phyloP scores from a whole-genome alignment of 345 rosid genomes.

The Brassica cretica region DNA sequence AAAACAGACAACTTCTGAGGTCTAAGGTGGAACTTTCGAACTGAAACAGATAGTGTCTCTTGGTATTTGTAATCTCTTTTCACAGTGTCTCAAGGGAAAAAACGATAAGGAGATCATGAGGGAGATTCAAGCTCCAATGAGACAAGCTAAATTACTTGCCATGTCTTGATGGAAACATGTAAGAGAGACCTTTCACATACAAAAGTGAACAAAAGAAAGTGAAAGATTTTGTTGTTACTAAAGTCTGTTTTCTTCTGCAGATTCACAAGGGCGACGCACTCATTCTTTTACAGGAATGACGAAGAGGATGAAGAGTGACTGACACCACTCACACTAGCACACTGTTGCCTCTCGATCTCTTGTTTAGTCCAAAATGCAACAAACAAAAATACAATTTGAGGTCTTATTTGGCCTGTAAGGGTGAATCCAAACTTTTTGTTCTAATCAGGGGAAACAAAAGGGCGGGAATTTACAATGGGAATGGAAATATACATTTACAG shows the following conservation, averaged over 20 bases:
- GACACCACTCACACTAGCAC: neutral
- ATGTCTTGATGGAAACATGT: neutral
- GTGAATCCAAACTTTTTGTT: constrained; percentile 6
- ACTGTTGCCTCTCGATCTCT: neutral
- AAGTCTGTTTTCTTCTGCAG: neutral
- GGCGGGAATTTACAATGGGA: constrained; percentile 22
- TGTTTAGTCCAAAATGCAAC: constrained; percentile 10
- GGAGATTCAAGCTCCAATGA: neutral
- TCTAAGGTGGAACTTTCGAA: neutral
- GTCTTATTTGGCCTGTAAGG: neutral
- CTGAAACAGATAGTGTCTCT: neutral
- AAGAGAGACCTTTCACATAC: neutral
- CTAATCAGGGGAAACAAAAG: neutral
- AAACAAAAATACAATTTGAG: neutral
- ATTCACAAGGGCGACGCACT: constrained; percentile 50
- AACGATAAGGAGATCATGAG: neutral
- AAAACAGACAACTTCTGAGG: neutral
- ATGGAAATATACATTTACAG: neutral
- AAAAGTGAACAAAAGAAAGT: neutral
- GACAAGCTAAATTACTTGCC: neutral
- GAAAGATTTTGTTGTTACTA: neutral
- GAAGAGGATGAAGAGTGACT: constrained; percentile 58
- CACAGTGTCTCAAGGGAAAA: neutral
- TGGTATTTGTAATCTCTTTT: neutral
- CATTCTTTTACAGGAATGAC: constrained; percentile 67